Evolutionary conservation across 1,284 basidiomycete species (phyloP).

Genomic region (Cystobasidiaceae sp.): DNA sequence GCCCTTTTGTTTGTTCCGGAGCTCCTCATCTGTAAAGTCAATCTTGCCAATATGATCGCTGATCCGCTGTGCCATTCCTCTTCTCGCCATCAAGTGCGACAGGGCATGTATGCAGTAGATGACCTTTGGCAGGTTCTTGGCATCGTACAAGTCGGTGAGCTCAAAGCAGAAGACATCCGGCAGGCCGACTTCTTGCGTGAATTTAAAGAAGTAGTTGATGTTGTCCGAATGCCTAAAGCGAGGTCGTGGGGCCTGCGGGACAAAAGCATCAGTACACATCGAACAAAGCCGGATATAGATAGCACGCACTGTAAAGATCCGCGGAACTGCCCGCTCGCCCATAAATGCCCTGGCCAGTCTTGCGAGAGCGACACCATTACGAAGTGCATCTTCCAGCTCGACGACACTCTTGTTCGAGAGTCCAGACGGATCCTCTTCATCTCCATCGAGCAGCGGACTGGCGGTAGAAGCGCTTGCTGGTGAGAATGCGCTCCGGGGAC

Average conservation of each 20-base stretch:
- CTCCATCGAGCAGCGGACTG: constrained; percentile 40
- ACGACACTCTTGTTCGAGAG: constrained; percentile 59
- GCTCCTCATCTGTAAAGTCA: constrained; percentile 90
- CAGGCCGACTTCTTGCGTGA: constrained; percentile 79
- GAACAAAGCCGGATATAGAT: background rate
- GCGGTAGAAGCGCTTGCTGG: background rate
- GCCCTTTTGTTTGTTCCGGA: constrained; percentile 85
- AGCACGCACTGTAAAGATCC: constrained; percentile 75
- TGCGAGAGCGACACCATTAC: constrained; percentile 92
- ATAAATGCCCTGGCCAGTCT: constrained; percentile 83
- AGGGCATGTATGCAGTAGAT: constrained; percentile 98
- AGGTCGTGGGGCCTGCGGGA: constrained; percentile 72
- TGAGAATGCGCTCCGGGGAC: background rate
- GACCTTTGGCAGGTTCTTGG: constrained; percentile 98
- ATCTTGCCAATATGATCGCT: constrained; percentile 88
- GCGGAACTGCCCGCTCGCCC: constrained; percentile 69
- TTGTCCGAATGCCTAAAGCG: constrained; percentile 97
- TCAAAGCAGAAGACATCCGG: constrained; percentile 98
- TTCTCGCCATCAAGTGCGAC: constrained; percentile 87
- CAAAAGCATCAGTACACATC: background rate
- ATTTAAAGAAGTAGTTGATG: constrained; percentile 92
- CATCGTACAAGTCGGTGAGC: constrained; percentile 94
- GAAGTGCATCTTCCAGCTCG: constrained; percentile 87
- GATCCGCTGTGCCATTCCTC: constrained; percentile 84
- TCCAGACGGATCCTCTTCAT: constrained; percentile 49